Base-by-base conservation (phyloP, 1,284 basidiomycete species). In the Ustilago xerochloae region DNA sequence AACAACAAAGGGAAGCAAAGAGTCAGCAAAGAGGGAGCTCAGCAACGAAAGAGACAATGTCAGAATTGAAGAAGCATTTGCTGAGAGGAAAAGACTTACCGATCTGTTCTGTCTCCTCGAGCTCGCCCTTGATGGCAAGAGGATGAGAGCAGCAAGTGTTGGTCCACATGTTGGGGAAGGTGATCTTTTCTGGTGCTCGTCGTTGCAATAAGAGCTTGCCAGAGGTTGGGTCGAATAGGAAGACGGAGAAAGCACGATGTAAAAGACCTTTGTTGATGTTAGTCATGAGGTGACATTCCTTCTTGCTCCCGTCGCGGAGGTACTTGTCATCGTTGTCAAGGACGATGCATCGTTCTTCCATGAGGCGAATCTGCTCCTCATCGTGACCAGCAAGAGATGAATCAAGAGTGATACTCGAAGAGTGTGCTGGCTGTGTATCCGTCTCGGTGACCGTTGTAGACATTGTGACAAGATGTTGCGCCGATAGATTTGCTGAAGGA, bases 131-230 rank as follows among this genome's bases (percentile, higher is more conserved):
- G 76, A 87, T 87, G 43, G 86, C 86, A 57, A 99, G 87, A 16
- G 97, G 97, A 83, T 99, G 97, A 30, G 93, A 97, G 87, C 97
- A 99, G 85, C 97, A 99, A 4, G 97, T 99, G 86, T 99, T 99
- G 39, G 97, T 99, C 97, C 97, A 99, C 93, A 98, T 95, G 84
- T 93, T 90, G 2, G 97, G 97, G 87, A 99, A 99, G 2, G 97
- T 99, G 84, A 99, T 99, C 88, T 99, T 99, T 87, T 98, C 95
- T 26, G 90, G 88, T 10, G 97, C 97, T 45, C 97, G 89, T 84
- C 94, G 93, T 85, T 99, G 97, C 36, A 99, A 89, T 18, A 99
- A 88, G n/a, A 99, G 89, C 84, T 92, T 93, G 57, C 96, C 97
- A 84, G 97, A 93, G 8, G 90, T 89, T 0, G 97, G 96, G 50